Evolutionary conservation across 2,329 filamentous ascomycete species (phyloP).

Genomic region (Penicillium rolfsii): DNA sequence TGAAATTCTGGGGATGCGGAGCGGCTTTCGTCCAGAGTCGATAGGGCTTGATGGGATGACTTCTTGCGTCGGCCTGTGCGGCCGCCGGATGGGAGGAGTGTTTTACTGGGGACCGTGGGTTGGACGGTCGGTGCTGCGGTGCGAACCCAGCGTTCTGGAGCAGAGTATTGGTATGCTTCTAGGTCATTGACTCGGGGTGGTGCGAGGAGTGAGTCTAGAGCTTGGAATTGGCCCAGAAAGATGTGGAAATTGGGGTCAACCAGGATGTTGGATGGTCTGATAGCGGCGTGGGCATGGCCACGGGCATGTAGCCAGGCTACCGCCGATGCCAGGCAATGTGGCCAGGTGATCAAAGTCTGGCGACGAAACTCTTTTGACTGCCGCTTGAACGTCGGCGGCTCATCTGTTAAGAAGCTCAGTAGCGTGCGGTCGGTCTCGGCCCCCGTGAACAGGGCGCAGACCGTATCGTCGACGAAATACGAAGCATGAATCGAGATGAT

Average conservation of each 20-base stretch:
- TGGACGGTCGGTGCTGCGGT: constrained; percentile 38
- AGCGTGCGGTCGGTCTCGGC: constrained; percentile 45
- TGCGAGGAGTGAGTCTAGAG: constrained; percentile 57
- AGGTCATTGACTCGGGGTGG: constrained; percentile 58
- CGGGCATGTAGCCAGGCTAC: constrained; percentile 60
- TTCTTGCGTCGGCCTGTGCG: constrained; percentile 42
- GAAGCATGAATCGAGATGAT: constrained; percentile 50
- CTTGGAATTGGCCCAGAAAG: constrained; percentile 62
- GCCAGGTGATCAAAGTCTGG: constrained; percentile 50
- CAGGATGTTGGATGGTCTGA: constrained; percentile 63
- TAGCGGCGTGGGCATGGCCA: constrained; percentile 58
- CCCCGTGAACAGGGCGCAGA: constrained; percentile 49
- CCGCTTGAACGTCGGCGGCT: constrained; percentile 46
- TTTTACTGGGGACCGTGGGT: constrained; percentile 34
- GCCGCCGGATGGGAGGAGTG: constrained; percentile 46
- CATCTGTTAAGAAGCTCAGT: constrained; percentile 48
- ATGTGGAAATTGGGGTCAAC: constrained; percentile 60
- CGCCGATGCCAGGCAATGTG: constrained; percentile 57
- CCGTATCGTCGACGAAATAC: constrained; percentile 48
- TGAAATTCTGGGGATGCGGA: constrained; percentile 27
- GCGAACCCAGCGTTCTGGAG: constrained; percentile 58
- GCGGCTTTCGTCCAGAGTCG: constrained; percentile 30
- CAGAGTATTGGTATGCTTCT: constrained; percentile 62
- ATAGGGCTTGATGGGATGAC: constrained; percentile 25
- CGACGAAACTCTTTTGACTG: constrained; percentile 48